Base-by-base conservation (phyloP, 345 rosid genomes). In the Euphorbia tirucalli region DNA sequence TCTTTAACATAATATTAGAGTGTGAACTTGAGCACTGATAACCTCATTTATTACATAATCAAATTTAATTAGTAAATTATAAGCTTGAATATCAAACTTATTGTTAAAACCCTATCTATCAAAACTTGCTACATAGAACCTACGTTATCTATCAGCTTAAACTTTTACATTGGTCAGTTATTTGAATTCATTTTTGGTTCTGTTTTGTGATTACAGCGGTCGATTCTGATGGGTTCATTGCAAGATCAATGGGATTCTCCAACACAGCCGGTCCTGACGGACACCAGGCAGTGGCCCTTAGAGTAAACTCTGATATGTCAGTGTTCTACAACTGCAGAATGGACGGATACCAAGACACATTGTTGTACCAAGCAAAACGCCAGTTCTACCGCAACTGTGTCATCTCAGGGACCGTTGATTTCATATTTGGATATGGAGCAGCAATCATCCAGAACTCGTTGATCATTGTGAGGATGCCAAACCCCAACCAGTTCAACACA, bases 401-500 rank as follows among this genome's bases (percentile, higher is more conserved):
- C 16, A 62, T 79, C 1, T 70, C 82, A 3, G 82, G 78, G 0
- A 79, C 78, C 0, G 31, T 74, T 1, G 82, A 79, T 31, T 79
- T 79, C 75, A 22, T 79, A 4, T 79, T 70, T 30, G 82, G 82
- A 1, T 74, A 78, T 16, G 81, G 81, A 3, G 54, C 74, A 8
- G 75, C 49, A 11, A 71, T 78, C 31, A 65, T 78, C 25, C 81
- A 78, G 49, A 74, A 79, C 69, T 64, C 75, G 11, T 11, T 70
- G 64, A 78, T 78, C 72, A 61, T 74, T 9, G 78, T 70, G 63
- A 59, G 78, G 65, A 74, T 7, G 68, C 78, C 81, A 8, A 70
- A 63, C 5, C 65, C 74, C 0, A 77, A 74, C 57, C 91, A 87
- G 48, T 31, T 41, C 75, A 91, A 89, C 85, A 82, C 88, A 3